Evolutionary conservation across 805 yeast species (phyloP).

Genomic region (Metschnikowia cubensis): DNA sequence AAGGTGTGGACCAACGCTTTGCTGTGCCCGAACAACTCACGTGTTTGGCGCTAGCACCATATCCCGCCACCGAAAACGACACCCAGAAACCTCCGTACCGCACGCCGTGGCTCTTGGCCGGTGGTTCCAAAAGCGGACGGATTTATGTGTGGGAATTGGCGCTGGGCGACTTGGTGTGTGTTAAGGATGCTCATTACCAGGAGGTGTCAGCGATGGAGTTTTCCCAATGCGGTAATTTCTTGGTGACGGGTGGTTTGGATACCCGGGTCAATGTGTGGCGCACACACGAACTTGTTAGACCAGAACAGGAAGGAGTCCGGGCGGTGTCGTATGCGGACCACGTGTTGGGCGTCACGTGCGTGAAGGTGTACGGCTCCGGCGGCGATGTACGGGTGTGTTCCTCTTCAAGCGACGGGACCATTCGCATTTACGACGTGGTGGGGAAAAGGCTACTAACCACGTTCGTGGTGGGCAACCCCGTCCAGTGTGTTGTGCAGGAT

Average conservation of each 20-base stretch:
- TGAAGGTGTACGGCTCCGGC: constrained; percentile 49
- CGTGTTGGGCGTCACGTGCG: constrained; percentile 48
- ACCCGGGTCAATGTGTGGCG: constrained; percentile 77
- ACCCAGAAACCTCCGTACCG: constrained; percentile 35
- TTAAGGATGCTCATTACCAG: constrained; percentile 83
- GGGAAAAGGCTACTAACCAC: constrained; percentile 54
- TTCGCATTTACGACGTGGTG: constrained; percentile 62
- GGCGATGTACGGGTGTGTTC: constrained; percentile 65
- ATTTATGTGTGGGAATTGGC: constrained; percentile 80
- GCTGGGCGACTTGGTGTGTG: constrained; percentile 70
- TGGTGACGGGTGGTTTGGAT: constrained; percentile 78
- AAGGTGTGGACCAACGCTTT: constrained; percentile 70
- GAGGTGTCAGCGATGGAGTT: constrained; percentile 56
- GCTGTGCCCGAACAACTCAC: constrained; percentile 79
- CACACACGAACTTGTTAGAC: constrained; percentile 51
- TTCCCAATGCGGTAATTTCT: constrained; percentile 54
- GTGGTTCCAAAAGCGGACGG: constrained; percentile 72
- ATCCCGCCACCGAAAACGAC: constrained; percentile 24
- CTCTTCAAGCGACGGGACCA: constrained; percentile 68
- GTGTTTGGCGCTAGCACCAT: constrained; percentile 47
- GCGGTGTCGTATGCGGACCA: constrained; percentile 65
- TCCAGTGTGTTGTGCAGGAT: constrained; percentile 61
- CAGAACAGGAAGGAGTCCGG: constrained; percentile 38
- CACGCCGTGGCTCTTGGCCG: constrained; percentile 64
- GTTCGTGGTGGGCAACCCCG: constrained; percentile 59